A percentile compares a stretch with the other conserved stretches of the same genome.
Conservation (phyloP, 768 basidiomycete genomes). For the Saitozyma podzolica region DNA sequence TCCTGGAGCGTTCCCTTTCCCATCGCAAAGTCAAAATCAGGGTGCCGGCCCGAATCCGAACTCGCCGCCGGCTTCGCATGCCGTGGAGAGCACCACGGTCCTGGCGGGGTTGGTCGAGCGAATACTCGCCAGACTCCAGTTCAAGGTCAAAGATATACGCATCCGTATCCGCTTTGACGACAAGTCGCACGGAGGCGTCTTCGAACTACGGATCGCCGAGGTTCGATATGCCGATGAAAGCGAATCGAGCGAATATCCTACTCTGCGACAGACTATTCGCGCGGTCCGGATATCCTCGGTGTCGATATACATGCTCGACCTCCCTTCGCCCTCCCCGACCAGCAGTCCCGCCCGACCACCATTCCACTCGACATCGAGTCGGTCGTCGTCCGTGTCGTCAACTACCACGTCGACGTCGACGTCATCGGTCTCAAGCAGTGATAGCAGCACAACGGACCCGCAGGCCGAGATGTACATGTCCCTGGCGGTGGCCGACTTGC, state of each 20-base stretch:
- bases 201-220: constrained; percentile 41
- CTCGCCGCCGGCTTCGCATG: constrained; percentile 18
- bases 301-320: constrained; percentile 19
- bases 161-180: constrained; percentile 33
- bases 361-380: not conserved
- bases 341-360: not conserved
- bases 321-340: constrained; percentile 7
- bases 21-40: not conserved
- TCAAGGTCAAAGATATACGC: constrained; percentile 41
- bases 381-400: not conserved
- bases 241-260: constrained; percentile 9
- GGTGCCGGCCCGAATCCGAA: not conserved
- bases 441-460: constrained; percentile 9
- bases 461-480: constrained; percentile 53
- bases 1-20: constrained; percentile 38
- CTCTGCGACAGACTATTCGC: constrained; percentile 12
- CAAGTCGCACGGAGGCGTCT: constrained; percentile 19
- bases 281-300: constrained; percentile 25
- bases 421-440: constrained; percentile 14
- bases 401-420: constrained; percentile 12
- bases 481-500: constrained; percentile 52
- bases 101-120: constrained; percentile 53
- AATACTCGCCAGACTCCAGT: constrained; percentile 48
- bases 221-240: constrained; percentile 40
- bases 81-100: constrained; percentile 47